Evolutionary conservation across 805 yeast genomes (phyloP).

Genomic region (Debaryomyces tyrocola): DNA sequence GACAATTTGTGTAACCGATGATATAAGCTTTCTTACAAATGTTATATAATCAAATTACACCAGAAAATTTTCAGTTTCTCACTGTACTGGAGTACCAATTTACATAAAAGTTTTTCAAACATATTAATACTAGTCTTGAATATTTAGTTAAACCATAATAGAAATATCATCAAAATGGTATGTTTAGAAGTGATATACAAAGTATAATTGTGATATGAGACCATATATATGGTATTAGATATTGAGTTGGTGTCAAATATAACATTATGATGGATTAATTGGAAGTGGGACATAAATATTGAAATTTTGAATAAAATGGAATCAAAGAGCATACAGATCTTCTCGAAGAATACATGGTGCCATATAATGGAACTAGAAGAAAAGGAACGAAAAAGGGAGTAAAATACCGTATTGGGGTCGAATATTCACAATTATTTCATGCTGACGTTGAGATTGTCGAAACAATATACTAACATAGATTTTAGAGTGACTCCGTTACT

Average conservation of each 20-base stretch:
- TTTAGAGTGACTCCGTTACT: slow-evolving; percentile 97
- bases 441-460: neutral
- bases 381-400: too few relatives aligned
- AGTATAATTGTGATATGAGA: too few relatives aligned
- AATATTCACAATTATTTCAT: too few relatives aligned
- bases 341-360: too few relatives aligned
- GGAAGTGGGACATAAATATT: too few relatives aligned
- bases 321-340: too few relatives aligned
- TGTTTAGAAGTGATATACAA: slow-evolving; percentile 5
- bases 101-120: slow-evolving; percentile 14
- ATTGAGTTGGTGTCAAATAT: too few relatives aligned
- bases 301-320: too few relatives aligned
- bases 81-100: neutral
- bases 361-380: too few relatives aligned
- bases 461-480: slow-evolving; percentile 5
- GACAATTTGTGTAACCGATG: neutral
- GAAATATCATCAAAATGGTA: slow-evolving; percentile 20
- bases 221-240: too few relatives aligned
- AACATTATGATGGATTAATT: too few relatives aligned
- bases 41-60: neutral
- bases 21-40: neutral
- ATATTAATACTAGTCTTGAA: neutral
- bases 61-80: slow-evolving; percentile 3
- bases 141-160: slow-evolving; percentile 6
- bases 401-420: too few relatives aligned